Evolutionary conservation across 2,329 filamentous ascomycete species (phyloP), one percentile per base, ranked within the genome.

Genomic region (Colletotrichum simmondsii): DNA sequence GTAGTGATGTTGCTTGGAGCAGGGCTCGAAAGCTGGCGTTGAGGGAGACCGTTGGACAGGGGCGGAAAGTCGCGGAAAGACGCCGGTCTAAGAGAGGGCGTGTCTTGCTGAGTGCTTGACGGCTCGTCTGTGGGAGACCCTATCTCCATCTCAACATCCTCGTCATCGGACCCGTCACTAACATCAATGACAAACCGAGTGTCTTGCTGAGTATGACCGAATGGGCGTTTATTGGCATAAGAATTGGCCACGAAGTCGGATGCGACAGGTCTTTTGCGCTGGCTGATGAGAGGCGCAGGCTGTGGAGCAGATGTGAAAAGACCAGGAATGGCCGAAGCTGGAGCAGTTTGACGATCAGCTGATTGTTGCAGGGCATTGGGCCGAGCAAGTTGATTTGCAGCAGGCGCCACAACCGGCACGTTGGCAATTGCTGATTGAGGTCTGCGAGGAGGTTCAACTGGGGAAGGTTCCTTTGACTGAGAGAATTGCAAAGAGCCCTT

Each of bases 181-280:
- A 97, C 92, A 75, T 97, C 91, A 76, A 98, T 97, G 52, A 98
- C 89, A 65, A 97, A 89, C 3, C 88, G 88, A 62, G 91, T 87
- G 28, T 92, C 87, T 64, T 88, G 84, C 28, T 87, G 85, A 59
- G 85, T 86, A 57, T 92, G 89, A 14, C 89, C 89, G 77, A 92
- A 92, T 4, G 90, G 88, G 61, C 92, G 90, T 76, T 93, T 94
- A 2, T 79, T 77, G 0, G 79, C 77, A 16, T 83, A 79, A 0
- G 85, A 82, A 24, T 86, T 84, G n/a, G 90, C 88, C 73, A 93
- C 90, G 75, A 93, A 92, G 78, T 95, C 93, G 5, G 92, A 89
- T 14, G 94, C 92, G 53, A 93, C 89, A 3, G 84, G 85, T 5
- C 84, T 81, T 75, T 88, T 85, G 1, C 85, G 80, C 19, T 77